Evolutionary conservation across 2,329 filamentous ascomycete genomes (phyloP).

Genomic region (Plectosphaerella cucumerina): DNA sequence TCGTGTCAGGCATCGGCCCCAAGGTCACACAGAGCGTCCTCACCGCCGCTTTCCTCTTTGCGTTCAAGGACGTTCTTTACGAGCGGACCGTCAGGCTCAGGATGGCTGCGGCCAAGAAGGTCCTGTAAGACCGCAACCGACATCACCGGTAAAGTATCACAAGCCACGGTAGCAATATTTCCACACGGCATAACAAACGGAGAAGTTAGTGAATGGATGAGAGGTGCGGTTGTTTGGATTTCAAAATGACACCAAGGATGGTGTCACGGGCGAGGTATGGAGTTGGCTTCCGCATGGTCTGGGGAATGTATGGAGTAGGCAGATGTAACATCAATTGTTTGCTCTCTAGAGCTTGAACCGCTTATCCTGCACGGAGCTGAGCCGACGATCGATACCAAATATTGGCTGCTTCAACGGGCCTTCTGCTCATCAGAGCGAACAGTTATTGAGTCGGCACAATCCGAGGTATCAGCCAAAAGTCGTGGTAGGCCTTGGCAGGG

Average conservation of each 20-base stretch:
- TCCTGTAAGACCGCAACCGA: slow-evolving; percentile 5
- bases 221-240: slow-evolving; percentile 18
- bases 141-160: too few species aligned
- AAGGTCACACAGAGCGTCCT: slow-evolving; percentile 97
- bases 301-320: neutral
- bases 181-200: too few species aligned
- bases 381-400: neutral
- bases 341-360: slow-evolving; percentile 1
- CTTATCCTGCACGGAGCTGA: slow-evolving; percentile 1
- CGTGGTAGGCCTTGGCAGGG: slow-evolving; percentile 53
- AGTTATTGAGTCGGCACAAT: slow-evolving; percentile 21
- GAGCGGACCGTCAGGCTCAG: slow-evolving; percentile 71
- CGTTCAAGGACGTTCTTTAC: slow-evolving; percentile 96
- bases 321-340: neutral
- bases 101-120: slow-evolving; percentile 35
- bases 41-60: slow-evolving; percentile 93
- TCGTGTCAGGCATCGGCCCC: slow-evolving; percentile 72
- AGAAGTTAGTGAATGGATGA: neutral
- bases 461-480: slow-evolving; percentile 62
- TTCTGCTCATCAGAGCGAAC: neutral
- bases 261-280: neutral
- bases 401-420: too few species aligned
- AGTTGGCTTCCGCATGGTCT: slow-evolving; percentile 5
- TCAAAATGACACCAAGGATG: slow-evolving; percentile 13
- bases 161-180: too few species aligned